Evolutionary conservation across 2,329 filamentous ascomycete species (phyloP).

Genomic region (Colletotrichum tanaceti): DNA sequence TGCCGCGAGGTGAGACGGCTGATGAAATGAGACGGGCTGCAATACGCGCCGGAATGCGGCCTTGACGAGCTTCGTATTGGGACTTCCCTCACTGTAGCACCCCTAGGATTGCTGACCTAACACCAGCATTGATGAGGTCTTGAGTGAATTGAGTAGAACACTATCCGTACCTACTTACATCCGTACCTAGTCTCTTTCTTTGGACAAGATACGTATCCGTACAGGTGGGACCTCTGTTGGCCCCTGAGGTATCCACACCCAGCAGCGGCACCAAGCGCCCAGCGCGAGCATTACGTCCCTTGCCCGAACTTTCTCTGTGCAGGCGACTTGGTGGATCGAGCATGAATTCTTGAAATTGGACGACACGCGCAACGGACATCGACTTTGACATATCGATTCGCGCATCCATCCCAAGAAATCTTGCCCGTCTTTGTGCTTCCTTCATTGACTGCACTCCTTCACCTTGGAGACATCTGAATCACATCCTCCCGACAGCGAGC

Average conservation of each 20-base stretch:
- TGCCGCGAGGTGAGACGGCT: background rate
- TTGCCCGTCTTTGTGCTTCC: conserved; percentile 3
- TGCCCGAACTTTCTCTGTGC: conserved; percentile 25
- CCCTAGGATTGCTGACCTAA: background rate
- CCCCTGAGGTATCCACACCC: conserved; percentile 4
- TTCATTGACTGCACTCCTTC: conserved; percentile 4
- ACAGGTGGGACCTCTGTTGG: background rate
- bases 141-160: background rate
- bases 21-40: too few species aligned
- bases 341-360: conserved; percentile 43
- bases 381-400: conserved; percentile 22
- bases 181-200: background rate
- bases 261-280: conserved; percentile 8
- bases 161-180: too few species aligned
- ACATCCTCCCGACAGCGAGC: conserved; percentile 5
- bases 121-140: background rate
- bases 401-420: conserved; percentile 12
- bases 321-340: conserved; percentile 37
- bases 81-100: too few species aligned
- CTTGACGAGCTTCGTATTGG: too few species aligned
- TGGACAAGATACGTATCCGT: conserved; percentile 11
- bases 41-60: too few species aligned
- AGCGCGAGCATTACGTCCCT: conserved; percentile 29
- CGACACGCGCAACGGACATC: conserved; percentile 27
- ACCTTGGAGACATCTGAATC: conserved; percentile 7